A percentile compares a stretch with the other conserved stretches of the same genome.
Evolutionary conservation across 768 basidiomycete species (phyloP).

Genomic region (Leccinum aurantiacum): DNA sequence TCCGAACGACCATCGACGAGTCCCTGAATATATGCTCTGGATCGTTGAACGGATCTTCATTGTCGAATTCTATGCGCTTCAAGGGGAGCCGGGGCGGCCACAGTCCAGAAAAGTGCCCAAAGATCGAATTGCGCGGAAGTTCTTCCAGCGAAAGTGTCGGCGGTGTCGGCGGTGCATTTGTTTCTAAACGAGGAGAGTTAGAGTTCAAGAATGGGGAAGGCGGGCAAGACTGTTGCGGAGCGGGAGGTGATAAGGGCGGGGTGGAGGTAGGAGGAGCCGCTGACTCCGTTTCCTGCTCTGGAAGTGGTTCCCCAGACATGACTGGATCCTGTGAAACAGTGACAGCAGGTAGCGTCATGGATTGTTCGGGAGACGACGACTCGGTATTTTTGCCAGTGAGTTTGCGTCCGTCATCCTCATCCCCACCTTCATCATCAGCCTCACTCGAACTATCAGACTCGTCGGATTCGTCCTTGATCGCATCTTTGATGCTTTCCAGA

Average conservation of each 20-base stretch:
- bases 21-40: conserved; percentile 94
- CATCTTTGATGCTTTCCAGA: conserved; percentile 87
- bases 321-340: conserved; percentile 11
- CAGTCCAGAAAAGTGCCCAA: conserved; percentile 69
- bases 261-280: conserved; percentile 19
- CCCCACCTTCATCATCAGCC: conserved; percentile 68
- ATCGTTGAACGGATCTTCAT: conserved; percentile 68
- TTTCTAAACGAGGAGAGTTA: conserved; percentile 36
- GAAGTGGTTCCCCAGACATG: conserved; percentile 1
- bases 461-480: conserved; percentile 83
- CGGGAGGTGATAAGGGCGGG: conserved; percentile 29
- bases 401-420: conserved; percentile 47
- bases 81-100: conserved; percentile 64
- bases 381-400: conserved; percentile 26
- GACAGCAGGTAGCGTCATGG: conserved; percentile 28
- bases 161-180: conserved; percentile 42
- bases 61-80: conserved; percentile 56
- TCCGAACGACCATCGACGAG: conserved; percentile 90
- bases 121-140: conserved; percentile 60
- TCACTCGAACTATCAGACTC: conserved; percentile 64
- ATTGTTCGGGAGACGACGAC: conserved; percentile 36
- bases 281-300: conserved; percentile 32
- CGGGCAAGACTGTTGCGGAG: conserved; percentile 36
- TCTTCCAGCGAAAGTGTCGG: conserved; percentile 56
- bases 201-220: conserved; percentile 57